Evolutionary conservation across 176 grass and related monocot genomes (phyloP), one percentile per base, ranked within the genome.

Genomic region (Pontederia paniculata): DNA sequence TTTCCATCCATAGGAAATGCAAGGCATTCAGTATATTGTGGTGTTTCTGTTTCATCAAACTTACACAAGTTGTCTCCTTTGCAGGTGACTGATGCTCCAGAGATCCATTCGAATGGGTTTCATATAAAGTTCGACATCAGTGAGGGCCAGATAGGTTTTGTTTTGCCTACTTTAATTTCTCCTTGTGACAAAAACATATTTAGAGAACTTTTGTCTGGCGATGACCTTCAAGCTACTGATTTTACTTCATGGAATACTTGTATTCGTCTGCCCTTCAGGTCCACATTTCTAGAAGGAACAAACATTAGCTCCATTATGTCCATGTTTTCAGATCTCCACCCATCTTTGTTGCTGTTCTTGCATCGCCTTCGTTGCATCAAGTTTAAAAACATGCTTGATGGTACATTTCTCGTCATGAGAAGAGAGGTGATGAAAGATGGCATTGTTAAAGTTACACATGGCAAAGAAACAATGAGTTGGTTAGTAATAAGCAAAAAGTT

Each of bases 101-200:
- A 97, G 77, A 97, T 97, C 54, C 91, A 97, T 74, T 97, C 91
- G 63, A 97, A 90, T 78, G 91, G 91, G 42, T 97, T 97, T 68
- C 91, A 97, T 78, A 73, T 90, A 52, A 97, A 87, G 73, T 97
- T 97, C 66, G 91, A 97, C 66, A 97, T 97, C 43, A 87, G 68
- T 42, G 80, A 97, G 72, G 91, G 86, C 52, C 91, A 87, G 56
- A 90, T 97, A 54, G 91, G 91, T 73, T 97, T 97, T 89, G 77
- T 97, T 46, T 60, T 97, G 70, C 91, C 91, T 67, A 97, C 86
- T 74, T 58, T 72, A 8, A 57, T 97, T 78, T 62, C 86, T 71
- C 80, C 86, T 71, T 78, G 79, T 80, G 71, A 63, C 57, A 58
- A 57, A 15, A 65, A 44, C 22, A 68, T 68, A 43, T 74, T 90